Evolutionary conservation across 371 early-diverging fungal species (phyloP), one percentile per base, ranked within the genome.

Genomic region (Mortierella sp.): DNA sequence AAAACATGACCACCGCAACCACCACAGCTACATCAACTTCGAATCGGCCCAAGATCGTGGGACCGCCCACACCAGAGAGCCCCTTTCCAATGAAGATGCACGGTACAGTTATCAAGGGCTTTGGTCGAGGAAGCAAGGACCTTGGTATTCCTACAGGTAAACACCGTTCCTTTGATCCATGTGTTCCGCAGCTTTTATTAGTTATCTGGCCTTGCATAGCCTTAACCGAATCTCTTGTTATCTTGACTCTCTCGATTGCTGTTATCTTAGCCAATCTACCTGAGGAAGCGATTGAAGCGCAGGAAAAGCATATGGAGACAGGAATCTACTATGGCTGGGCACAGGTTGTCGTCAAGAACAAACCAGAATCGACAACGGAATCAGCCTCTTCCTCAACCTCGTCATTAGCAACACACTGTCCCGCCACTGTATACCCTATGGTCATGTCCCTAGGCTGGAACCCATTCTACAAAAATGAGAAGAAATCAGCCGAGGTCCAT

Each of bases 361-460:
- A 53, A 6, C 57, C 62, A 8, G 34, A 41, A 24, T 15, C 51
- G 26, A 32, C 42, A 12, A 17, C 56, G 71, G 52, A 32, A 44
- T 51, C 65, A 12, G 61, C 66, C 0, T 55, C 57, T 0, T 61
- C 66, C 15, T 72, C 72, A 17, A 56, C 62, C 9, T 56, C 67
- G 17, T 72, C 72, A 31, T 23, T 72, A 49, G 65, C 72, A 8
- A 64, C 66, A 6, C 56, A 60, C 7, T 60, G 65, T 31, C 63
- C 62, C 41, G 63, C 78, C 6, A 58, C 70, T 19, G 91, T 97
- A 14, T 89, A 89, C 67, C 96, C 96, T 1, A 98, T 98, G 98
- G 98, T 97, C 31, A 96, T 97, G 97, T 95, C 95, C 63, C 88
- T 95, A 50, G 99, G 99, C 23, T 99, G 99, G 98, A 99, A 99